A percentile compares a stretch with the other conserved stretches of the same genome.
Conservation (phyloP, 2,329 filamentous ascomycete species). For the Penicillium sp. region DNA sequence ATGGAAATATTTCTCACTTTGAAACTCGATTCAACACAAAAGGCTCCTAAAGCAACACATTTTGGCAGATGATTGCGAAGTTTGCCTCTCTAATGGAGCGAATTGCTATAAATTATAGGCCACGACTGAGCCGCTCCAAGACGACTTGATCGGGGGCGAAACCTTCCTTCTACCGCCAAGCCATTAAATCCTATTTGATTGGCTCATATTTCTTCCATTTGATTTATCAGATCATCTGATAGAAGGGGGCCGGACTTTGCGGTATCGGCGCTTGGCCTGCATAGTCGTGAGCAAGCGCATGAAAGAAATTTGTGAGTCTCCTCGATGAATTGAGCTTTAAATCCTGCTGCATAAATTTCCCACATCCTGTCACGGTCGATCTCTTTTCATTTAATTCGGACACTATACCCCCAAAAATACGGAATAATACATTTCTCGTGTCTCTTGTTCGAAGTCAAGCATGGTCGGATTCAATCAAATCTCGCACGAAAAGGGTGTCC, state of each 20-base stretch:
- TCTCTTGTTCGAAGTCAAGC: background rate
- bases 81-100: no score
- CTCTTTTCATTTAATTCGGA: no score
- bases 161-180: background rate
- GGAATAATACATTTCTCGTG: background rate
- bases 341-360: background rate
- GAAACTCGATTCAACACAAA: no score
- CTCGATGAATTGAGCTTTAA: background rate
- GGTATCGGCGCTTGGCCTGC: background rate
- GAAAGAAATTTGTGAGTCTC: background rate
- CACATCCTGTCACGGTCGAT: background rate
- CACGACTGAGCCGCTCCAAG: background rate
- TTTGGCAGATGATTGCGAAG: no score
- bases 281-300: background rate
- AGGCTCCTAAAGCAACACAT: no score
- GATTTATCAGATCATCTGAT: conserved; percentile 20
- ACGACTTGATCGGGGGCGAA: background rate
- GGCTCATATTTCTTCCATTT: background rate
- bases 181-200: background rate
- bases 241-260: conserved; percentile 1
- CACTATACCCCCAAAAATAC: no score
- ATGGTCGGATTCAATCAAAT: background rate
- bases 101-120: no score
- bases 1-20: no score
- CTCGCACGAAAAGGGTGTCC: background rate